Conservation (phyloP, 2,329 filamentous ascomycete species). For the Trichoderma arundinaceum region DNA sequence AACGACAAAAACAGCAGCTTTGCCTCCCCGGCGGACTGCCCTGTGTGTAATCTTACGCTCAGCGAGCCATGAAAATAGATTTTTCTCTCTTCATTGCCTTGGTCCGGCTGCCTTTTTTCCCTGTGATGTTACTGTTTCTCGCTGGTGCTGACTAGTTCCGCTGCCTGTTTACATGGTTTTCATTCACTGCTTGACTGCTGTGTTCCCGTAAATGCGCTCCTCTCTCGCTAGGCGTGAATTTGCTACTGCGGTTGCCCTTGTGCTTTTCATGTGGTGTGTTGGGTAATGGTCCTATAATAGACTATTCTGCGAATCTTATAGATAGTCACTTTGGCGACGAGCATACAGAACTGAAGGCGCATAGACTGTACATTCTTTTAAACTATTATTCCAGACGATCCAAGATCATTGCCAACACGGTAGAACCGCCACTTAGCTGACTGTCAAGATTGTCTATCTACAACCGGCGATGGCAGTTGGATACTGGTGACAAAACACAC, state of each 20-base stretch:
- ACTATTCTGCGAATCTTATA: not conserved
- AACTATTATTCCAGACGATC: not conserved
- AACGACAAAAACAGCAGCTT: slow-evolving; percentile 26
- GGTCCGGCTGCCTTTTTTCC: not conserved
- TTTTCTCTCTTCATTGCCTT: slow-evolving; percentile 22
- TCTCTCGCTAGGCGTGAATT: not conserved
- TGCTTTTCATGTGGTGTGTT: not conserved
- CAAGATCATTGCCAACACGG: no score
- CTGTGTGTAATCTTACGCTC: slow-evolving; percentile 31
- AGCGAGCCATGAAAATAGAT: slow-evolving; percentile 30
- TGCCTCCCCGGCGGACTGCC: slow-evolving; percentile 5
- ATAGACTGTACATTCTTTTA: not conserved
- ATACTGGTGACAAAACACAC: no score
- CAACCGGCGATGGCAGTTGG: no score
- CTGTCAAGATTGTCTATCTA: no score
- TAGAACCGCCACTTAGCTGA: no score
- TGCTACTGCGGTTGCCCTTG: not conserved
- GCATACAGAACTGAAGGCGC: no score
- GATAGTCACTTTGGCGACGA: not conserved
- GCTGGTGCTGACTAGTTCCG: not conserved
- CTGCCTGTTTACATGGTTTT: not conserved
- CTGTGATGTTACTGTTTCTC: not conserved
- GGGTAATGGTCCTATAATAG: not conserved
- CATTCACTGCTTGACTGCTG: not conserved
- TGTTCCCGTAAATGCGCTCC: not conserved